Base-by-base conservation (phyloP, 2,329 filamentous ascomycete genomes). In the Dactylellina cionopaga region DNA sequence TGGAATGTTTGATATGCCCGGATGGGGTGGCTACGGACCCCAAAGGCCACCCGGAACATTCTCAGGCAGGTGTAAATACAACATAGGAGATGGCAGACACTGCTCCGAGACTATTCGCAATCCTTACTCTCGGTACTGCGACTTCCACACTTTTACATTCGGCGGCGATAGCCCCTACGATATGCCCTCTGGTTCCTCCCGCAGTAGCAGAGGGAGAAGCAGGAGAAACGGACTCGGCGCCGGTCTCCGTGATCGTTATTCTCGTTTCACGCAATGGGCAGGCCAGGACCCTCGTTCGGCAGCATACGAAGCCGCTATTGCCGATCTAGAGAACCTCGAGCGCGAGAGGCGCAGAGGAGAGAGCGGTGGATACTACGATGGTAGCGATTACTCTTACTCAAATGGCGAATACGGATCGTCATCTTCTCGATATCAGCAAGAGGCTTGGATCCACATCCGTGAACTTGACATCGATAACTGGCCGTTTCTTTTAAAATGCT, bases 381-480 rank as follows among this genome's bases (percentile, higher is more conserved):
- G n/a, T n/a, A n/a, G n/a, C n/a, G n/a, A n/a, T n/a, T n/a, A n/a
- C n/a, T n/a, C n/a, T n/a, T n/a, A n/a, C n/a, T n/a, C 15, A 10
- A 19, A 24, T 11, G 2, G 19, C 5, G 9, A 33, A 29, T 22
- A 47, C 13, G 60, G 60, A 6, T 47, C 35, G 7, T 19, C 56
- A 7, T 19, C 22, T 24, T 41, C 35, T 1, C 7, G 27, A 10
- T 0, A 25, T 27, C 35, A 62, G 22, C 22, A 51, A 5, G 37
- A 39, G 17, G 51, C 52, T 3, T 51, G 37, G 29, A 43, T 64
- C 15, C 35, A 24, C 37, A 33, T 58, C 15, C 68, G 49, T 29
- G 68, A 72, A 60, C 46, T 72, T n/a, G 68, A 72, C 19, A 7
- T 13, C 2, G 68, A 72, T 17, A 59, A 72, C 22, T 52, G 52